These are phyloP conservation scores for Hysterium pulicare DNA, from an alignment of 2,329 filamentous ascomycete genomes.

Conservation along the genomic window DNA sequence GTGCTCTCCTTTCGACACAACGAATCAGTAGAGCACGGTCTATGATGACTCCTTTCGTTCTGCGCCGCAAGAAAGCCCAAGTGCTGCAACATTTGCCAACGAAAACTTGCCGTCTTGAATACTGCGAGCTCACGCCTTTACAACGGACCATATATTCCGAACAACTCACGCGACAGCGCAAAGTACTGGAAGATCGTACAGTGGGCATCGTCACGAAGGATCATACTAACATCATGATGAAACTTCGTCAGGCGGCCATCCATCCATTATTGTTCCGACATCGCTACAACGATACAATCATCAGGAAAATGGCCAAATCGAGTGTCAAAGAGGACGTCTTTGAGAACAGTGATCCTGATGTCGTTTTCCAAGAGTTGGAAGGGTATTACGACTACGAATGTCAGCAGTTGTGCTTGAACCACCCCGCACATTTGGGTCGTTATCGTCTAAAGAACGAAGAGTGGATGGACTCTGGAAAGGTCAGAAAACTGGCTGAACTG, in stretches of 20 bases:
- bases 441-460: constrained; percentile 59
- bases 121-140: constrained; percentile 71
- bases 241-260: constrained; percentile 85
- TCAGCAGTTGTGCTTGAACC: constrained; percentile 54
- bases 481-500: constrained; percentile 74
- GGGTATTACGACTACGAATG: constrained; percentile 61
- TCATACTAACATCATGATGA: constrained; percentile 66
- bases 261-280: constrained; percentile 85
- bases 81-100: constrained; percentile 77
- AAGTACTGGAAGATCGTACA: constrained; percentile 58
- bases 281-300: constrained; percentile 70
- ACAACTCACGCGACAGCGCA: constrained; percentile 60
- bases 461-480: constrained; percentile 78
- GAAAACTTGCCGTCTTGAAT: constrained; percentile 74
- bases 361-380: constrained; percentile 54
- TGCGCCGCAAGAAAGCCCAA: constrained; percentile 90
- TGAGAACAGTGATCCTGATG: constrained; percentile 46
- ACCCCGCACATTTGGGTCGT: constrained; percentile 51
- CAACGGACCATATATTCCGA: constrained; percentile 73
- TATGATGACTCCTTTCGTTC: constrained; percentile 92
- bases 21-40: constrained; percentile 82
- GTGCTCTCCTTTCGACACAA: constrained; percentile 79
- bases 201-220: constrained; percentile 54
- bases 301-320: constrained; percentile 73
- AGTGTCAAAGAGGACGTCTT: constrained; percentile 67